phyloP scores from a whole-genome alignment of 352 stramenopile species.

The Phytophthora constricta region DNA sequence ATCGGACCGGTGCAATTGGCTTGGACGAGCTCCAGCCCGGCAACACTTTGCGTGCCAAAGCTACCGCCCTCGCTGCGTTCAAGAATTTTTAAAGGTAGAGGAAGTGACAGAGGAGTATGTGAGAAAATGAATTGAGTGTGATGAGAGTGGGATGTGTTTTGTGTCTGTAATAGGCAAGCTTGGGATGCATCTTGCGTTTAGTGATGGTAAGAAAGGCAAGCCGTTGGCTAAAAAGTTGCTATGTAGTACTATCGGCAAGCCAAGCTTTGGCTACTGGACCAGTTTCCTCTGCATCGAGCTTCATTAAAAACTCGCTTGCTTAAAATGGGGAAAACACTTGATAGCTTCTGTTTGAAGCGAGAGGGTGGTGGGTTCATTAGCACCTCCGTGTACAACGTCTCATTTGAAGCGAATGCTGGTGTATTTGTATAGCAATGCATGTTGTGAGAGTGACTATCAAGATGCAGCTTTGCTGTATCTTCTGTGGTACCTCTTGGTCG shows the following conservation, averaged over 20 bases:
- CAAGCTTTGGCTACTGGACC: conserved; percentile 25
- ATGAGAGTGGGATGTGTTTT: background rate
- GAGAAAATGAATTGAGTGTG: too few relatives aligned
- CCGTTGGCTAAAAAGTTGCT: conserved; percentile 5
- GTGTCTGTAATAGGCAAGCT: conserved; percentile 22
- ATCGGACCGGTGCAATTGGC: too few relatives aligned
- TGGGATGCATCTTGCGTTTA: conserved; percentile 15
- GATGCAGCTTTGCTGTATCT: conserved; percentile 17
- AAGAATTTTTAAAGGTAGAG: background rate
- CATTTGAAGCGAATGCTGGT: conserved; percentile 14
- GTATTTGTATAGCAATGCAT: conserved; percentile 2
- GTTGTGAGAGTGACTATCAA: conserved; percentile 18
- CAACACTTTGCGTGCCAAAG: background rate
- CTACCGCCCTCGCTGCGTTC: background rate
- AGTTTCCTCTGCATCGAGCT: conserved; percentile 12
- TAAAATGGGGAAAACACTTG: conserved; percentile 15
- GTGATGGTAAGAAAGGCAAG: background rate
- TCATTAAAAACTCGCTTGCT: conserved; percentile 23
- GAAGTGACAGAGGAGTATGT: too few relatives aligned
- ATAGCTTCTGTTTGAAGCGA: conserved; percentile 16
- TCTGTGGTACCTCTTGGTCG: conserved; percentile 30
- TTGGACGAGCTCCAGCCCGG: background rate
- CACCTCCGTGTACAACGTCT: conserved; percentile 16
- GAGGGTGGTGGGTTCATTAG: conserved; percentile 9
- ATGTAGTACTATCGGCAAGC: conserved; percentile 29